Conservation (phyloP, 345 rosid genomes). For the Gossypium anomalum region DNA sequence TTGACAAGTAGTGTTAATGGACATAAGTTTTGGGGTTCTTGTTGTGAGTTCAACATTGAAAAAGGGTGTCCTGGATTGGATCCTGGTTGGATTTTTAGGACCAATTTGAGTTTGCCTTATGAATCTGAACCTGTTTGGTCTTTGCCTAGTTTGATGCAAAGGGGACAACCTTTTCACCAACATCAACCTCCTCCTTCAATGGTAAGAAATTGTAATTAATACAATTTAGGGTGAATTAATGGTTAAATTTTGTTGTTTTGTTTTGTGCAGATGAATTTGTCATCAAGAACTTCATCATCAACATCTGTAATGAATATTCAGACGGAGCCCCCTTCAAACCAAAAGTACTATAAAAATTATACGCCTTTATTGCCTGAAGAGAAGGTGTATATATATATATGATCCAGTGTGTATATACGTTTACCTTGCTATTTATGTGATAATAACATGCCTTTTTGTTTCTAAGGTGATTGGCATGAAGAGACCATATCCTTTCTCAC, state of each 20-base stretch:
- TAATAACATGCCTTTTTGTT: slow-evolving; percentile 1
- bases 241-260: slow-evolving; percentile 8
- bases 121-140: slow-evolving; percentile 35
- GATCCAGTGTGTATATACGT: no score
- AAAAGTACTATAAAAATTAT: slow-evolving; percentile 35
- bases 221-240: background rate
- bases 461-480: slow-evolving; percentile 47
- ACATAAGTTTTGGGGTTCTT: slow-evolving; percentile 27
- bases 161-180: slow-evolving; percentile 26
- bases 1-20: slow-evolving; percentile 13
- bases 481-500: slow-evolving; percentile 46
- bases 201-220: slow-evolving; percentile 21
- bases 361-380: slow-evolving; percentile 34
- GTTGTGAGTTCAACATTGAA: slow-evolving; percentile 19
- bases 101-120: slow-evolving; percentile 24
- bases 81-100: slow-evolving; percentile 22
- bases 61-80: slow-evolving; percentile 32
- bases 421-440: background rate
- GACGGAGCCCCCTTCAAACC: slow-evolving; percentile 87
- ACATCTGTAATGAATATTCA: slow-evolving; percentile 32
- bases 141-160: slow-evolving; percentile 30
- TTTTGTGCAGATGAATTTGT: slow-evolving; percentile 36
- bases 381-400: slow-evolving; percentile 25
- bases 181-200: slow-evolving; percentile 27
- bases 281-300: slow-evolving; percentile 42